Conservation (phyloP, 305 asterid species). For the Plantago coronopus region DNA sequence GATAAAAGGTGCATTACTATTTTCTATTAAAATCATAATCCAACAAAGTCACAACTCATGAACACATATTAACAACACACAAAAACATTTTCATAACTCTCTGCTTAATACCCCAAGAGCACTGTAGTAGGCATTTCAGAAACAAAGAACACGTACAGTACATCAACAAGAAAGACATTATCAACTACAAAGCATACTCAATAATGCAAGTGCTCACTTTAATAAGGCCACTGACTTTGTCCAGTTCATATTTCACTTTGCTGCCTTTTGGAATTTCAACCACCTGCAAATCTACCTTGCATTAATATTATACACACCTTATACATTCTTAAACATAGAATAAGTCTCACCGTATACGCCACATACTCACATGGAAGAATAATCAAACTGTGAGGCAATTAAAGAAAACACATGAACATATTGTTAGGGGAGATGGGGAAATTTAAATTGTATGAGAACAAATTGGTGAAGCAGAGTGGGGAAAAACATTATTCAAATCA, state of each 20-base stretch:
- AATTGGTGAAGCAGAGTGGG: not conserved
- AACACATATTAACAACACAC: not conserved
- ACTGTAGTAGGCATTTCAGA: not conserved
- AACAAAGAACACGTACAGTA: not conserved
- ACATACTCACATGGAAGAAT: not conserved
- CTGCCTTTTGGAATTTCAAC: constrained; percentile 89
- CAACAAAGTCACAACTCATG: not conserved
- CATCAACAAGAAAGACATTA: not conserved
- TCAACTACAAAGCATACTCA: not conserved
- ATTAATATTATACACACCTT: constrained; percentile 20
- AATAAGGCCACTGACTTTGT: constrained; percentile 83
- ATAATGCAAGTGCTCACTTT: constrained; percentile 40
- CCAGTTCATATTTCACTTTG: constrained; percentile 94
- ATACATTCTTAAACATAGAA: not conserved
- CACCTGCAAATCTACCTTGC: constrained; percentile 46
- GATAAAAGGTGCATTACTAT: not conserved
- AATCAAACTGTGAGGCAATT: not conserved
- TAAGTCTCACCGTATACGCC: not conserved
- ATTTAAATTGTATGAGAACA: not conserved
- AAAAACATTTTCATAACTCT: not conserved
- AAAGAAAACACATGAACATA: not conserved
- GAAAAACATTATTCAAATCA: not conserved
- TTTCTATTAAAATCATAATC: not conserved
- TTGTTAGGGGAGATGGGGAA: too few relatives aligned
- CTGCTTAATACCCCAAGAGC: not conserved